Percentiles rank a stretch among this genome's conserved stretches.
These are phyloP conservation scores for Globisporangium ultimum DNA, from an alignment of 352 stramenopile genomes.

Conservation along the genomic window DNA sequence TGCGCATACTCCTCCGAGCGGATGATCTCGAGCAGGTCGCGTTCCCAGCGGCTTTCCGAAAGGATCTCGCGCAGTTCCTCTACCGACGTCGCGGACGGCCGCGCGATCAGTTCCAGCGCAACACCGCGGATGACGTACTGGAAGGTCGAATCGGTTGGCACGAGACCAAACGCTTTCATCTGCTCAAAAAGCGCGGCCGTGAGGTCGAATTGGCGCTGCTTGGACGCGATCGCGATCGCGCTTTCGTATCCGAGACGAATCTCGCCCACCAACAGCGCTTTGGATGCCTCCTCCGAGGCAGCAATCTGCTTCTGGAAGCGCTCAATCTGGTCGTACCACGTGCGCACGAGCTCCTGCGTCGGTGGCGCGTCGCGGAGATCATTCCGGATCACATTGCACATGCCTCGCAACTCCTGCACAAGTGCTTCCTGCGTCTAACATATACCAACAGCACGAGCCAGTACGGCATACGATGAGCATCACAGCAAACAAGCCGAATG, in stretches of 20 bases:
- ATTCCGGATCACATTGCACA: constrained; percentile 50
- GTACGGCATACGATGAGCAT: background rate
- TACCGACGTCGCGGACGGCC: constrained; percentile 20
- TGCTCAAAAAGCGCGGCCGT: constrained; percentile 36
- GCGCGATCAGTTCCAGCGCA: constrained; percentile 36
- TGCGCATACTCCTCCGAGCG: constrained; percentile 49
- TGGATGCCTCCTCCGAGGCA: background rate
- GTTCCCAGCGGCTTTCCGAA: constrained; percentile 34
- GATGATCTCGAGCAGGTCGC: constrained; percentile 53
- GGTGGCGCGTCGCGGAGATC: constrained; percentile 35
- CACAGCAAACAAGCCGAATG: background rate
- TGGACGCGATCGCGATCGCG: constrained; percentile 64
- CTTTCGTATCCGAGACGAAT: constrained; percentile 53
- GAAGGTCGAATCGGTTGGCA: constrained; percentile 33
- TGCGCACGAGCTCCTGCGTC: constrained; percentile 20
- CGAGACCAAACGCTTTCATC: constrained; percentile 39
- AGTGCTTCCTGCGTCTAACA: constrained; percentile 18
- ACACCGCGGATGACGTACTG: constrained; percentile 54
- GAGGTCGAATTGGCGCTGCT: constrained; percentile 64
- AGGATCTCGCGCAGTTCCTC: constrained; percentile 34
- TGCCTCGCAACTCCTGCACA: constrained; percentile 37
- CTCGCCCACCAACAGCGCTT: constrained; percentile 22
- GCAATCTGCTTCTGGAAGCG: constrained; percentile 19
- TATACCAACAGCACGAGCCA: background rate
- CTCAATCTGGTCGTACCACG: constrained; percentile 33